Conservation (phyloP, 139 green algal species). For the Chlamydomonas asymmetrica region DNA sequence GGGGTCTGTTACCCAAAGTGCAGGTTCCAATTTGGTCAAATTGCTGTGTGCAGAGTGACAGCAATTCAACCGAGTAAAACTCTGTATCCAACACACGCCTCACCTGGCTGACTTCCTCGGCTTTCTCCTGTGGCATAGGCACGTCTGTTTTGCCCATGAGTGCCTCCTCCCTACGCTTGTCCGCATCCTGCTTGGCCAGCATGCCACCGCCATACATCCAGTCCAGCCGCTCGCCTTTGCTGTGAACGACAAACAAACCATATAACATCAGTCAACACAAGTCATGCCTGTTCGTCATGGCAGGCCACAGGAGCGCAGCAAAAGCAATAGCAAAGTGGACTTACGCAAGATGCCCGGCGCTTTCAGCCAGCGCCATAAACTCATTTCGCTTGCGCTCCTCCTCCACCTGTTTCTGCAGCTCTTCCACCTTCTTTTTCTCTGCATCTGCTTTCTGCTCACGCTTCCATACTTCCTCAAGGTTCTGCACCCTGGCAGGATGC, state of each 20-base stretch:
- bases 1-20: too few relatives aligned
- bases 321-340: too few relatives aligned
- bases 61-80: not conserved
- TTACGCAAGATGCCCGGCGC: too few relatives aligned
- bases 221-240: slow-evolving; percentile 77
- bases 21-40: too few relatives aligned
- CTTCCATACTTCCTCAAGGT: slow-evolving; percentile 92
- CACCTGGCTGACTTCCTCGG: slow-evolving; percentile 25
- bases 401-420: slow-evolving; percentile 84
- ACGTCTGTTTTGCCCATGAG: slow-evolving; percentile 68
- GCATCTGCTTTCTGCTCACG: slow-evolving; percentile 75
- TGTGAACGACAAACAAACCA: slow-evolving; percentile 4
- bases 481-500: slow-evolving; percentile 56
- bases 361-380: slow-evolving; percentile 62
- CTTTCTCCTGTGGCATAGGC: slow-evolving; percentile 20
- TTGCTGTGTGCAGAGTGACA: not conserved
- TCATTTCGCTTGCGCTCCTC: slow-evolving; percentile 84
- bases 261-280: not conserved
- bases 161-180: slow-evolving; percentile 64
- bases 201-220: slow-evolving; percentile 95
- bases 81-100: not conserved
- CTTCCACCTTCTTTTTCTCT: slow-evolving; percentile 82
- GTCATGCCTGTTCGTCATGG: too few relatives aligned
- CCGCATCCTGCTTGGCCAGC: slow-evolving; percentile 70
- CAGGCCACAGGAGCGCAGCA: too few relatives aligned